phyloP scores from a whole-genome alignment of 2,329 filamentous ascomycete genomes.

The Pseudopithomyces chartarum region DNA sequence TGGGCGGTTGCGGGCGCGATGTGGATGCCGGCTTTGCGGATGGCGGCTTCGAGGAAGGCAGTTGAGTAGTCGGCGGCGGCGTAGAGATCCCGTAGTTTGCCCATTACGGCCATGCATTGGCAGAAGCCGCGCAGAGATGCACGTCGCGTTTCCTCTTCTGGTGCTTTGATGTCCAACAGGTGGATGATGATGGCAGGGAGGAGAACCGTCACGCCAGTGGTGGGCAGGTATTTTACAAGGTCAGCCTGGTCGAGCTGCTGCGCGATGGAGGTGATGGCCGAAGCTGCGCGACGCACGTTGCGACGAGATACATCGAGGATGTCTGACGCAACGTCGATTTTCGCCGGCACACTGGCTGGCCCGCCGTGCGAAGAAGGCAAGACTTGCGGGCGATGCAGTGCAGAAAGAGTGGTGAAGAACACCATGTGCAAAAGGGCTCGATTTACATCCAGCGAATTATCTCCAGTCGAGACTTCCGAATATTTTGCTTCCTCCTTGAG shows the following conservation, averaged over 20 bases:
- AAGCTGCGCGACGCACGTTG: constrained; percentile 81
- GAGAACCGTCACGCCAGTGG: constrained; percentile 87
- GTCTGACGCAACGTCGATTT: constrained; percentile 56
- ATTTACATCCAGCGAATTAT: constrained; percentile 70
- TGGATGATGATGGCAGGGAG: constrained; percentile 94
- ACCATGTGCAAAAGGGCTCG: constrained; percentile 91
- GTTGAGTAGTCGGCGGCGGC: constrained; percentile 95
- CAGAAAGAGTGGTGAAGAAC: constrained; percentile 88
- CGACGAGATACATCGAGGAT: constrained; percentile 81
- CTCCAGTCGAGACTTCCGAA: constrained; percentile 62
- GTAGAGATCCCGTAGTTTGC: constrained; percentile 85
- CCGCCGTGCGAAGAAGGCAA: constrained; percentile 71
- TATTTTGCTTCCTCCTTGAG: constrained; percentile 76
- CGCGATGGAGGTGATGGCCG: constrained; percentile 84
- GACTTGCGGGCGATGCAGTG: constrained; percentile 88
- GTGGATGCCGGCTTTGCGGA: constrained; percentile 83
- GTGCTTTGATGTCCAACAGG: constrained; percentile 87
- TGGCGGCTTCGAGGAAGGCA: constrained; percentile 88
- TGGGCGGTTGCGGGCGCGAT: constrained; percentile 54
- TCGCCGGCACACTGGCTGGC: constrained; percentile 50
- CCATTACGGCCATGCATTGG: constrained; percentile 91
- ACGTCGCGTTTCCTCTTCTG: constrained; percentile 71
- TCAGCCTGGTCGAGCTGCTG: constrained; percentile 73
- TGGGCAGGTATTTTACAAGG: constrained; percentile 81
- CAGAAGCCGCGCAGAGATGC: constrained; percentile 80